phyloP scores from a whole-genome alignment of 352 stramenopile genomes.

The Globisporangium sylvaticum region DNA sequence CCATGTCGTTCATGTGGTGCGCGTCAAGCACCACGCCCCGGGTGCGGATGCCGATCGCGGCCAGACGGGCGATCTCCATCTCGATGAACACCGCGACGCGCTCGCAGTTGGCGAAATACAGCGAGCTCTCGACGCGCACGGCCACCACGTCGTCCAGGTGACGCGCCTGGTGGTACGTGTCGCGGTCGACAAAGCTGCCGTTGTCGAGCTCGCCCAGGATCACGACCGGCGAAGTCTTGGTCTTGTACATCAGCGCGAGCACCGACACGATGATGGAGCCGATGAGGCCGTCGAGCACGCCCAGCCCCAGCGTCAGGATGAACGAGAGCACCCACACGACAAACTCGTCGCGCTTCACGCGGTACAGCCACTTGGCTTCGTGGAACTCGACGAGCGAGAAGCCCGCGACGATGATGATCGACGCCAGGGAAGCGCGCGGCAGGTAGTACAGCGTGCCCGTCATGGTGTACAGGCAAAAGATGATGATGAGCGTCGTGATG shows the following conservation, averaged over 20 bases:
- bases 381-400: conserved; percentile 85
- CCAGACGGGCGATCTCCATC: conserved; percentile 28
- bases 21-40: conserved; percentile 44
- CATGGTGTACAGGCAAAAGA: conserved; percentile 79
- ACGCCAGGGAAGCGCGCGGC: conserved; percentile 63
- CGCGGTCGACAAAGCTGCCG: conserved; percentile 30
- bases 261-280: conserved; percentile 53
- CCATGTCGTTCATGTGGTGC: conserved; percentile 47
- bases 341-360: conserved; percentile 51
- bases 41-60: conserved; percentile 22
- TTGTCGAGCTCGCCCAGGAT: conserved; percentile 40
- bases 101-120: conserved; percentile 66
- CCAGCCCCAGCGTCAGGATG: conserved; percentile 41
- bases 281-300: conserved; percentile 45
- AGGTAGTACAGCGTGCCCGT: conserved; percentile 85
- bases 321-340: conserved; percentile 50
- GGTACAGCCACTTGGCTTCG: conserved; percentile 83
- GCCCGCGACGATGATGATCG: conserved; percentile 89
- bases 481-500: conserved; percentile 77
- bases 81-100: conserved; percentile 34
- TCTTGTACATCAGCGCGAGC: conserved; percentile 57
- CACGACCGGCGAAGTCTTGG: conserved; percentile 30
- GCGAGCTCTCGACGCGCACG: conserved; percentile 43
- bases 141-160: conserved; percentile 30
- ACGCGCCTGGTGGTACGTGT: conserved; percentile 22